These are phyloP conservation scores for Pontederia paniculata DNA, from an alignment of 176 grass and related monocot species.

Conservation along the genomic window DNA sequence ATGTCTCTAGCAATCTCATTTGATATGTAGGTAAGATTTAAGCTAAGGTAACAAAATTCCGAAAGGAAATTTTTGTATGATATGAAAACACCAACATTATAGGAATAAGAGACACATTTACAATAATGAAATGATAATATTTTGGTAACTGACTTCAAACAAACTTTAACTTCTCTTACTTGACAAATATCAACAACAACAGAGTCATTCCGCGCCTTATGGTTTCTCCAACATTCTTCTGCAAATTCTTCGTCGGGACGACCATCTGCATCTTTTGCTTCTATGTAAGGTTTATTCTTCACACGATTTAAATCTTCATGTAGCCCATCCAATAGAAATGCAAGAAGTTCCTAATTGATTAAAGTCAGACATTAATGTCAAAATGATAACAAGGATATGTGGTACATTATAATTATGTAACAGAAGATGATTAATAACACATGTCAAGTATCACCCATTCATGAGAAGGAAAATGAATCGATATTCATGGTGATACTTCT, in stretches of 20 bases:
- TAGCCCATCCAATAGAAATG: conserved; percentile 92
- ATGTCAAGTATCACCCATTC: too few relatives aligned
- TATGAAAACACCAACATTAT: background rate
- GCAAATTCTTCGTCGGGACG: conserved; percentile 74
- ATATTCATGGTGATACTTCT: too few relatives aligned
- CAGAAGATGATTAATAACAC: too few relatives aligned
- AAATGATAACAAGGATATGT: background rate
- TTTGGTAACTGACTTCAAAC: background rate
- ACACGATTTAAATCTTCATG: conserved; percentile 99
- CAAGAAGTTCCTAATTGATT: conserved; percentile 78
- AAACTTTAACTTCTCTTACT: conserved; percentile 25
- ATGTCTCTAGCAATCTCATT: too few relatives aligned
- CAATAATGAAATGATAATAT: background rate
- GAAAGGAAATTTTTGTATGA: too few relatives aligned
- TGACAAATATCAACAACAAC: conserved; percentile 98
- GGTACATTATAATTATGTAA: too few relatives aligned
- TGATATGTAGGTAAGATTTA: too few relatives aligned
- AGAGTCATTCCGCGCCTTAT: conserved; percentile 96
- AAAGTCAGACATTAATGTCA: background rate
- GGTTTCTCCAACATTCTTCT: conserved; percentile 87
- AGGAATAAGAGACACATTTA: too few relatives aligned
- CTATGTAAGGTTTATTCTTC: conserved; percentile 96
- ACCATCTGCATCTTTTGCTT: conserved; percentile 83
- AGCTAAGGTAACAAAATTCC: too few relatives aligned
- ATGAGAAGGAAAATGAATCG: too few relatives aligned